phyloP scores from a whole-genome alignment of 148 eudicot genomes.

The Suaeda aralocaspica region DNA sequence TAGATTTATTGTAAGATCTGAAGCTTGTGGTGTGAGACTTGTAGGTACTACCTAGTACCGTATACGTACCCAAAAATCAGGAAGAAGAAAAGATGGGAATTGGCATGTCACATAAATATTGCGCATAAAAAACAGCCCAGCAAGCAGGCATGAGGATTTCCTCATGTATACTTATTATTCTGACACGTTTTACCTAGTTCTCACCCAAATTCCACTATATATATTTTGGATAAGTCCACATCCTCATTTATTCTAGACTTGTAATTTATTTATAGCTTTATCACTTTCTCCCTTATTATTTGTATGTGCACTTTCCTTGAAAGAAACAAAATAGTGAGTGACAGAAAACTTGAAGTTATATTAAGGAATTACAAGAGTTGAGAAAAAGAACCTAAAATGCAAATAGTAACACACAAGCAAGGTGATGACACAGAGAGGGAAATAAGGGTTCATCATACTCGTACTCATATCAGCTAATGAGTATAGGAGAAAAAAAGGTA shows the following conservation, averaged over 20 bases:
- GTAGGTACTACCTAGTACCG: no score
- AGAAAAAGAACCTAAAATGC: neutral
- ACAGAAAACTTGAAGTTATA: neutral
- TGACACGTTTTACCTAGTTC: neutral
- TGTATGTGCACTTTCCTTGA: no score
- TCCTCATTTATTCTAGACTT: no score
- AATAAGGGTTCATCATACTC: neutral
- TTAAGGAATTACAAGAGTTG: no score
- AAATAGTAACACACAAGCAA: neutral
- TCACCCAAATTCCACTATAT: neutral
- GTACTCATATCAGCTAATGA: neutral
- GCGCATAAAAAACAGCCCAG: neutral
- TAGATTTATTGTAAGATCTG: no score
- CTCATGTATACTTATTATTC: neutral
- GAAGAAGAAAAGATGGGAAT: neutral
- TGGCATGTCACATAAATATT: neutral
- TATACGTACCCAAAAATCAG: no score
- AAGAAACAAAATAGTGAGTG: neutral
- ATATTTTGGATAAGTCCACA: neutral
- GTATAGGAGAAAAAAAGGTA: conserved; percentile 43
- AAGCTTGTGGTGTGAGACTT: no score
- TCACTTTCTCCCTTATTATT: no score
- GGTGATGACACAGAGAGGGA: neutral
- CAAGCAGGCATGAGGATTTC: neutral
- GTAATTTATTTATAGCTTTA: no score